Evolutionary conservation across 768 basidiomycete genomes (phyloP), one percentile per base, ranked within the genome.

Genomic region (Ephemerocybe angulata): DNA sequence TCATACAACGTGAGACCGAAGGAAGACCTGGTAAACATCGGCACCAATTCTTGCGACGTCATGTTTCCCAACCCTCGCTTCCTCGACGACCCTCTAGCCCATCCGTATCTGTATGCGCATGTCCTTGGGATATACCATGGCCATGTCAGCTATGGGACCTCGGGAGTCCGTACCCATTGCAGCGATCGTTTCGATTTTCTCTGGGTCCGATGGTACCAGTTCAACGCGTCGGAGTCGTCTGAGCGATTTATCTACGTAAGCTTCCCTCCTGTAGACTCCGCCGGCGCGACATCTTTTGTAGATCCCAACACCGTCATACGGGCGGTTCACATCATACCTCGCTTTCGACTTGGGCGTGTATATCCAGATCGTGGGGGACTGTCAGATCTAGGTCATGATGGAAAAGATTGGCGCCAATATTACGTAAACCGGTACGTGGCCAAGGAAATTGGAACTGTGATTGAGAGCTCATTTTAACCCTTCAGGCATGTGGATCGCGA

Each of bases 71-170:
- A 47, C 24, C 44, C 44, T 8, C 6, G 12, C 28, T 47, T 47
- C 38, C 7, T n/a, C 38, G 10, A 41, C 5, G 56, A 48, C 21
- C 50, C 54, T 25, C 52, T 29, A 11, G 27, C 49, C 2, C 58
- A 62, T 22, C 58, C 63, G 22, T 65, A 60, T 35, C 64, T 60
- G 63, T 63, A 66, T 58, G 60, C 60, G 4, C 37, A 46, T 17
- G 58, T 66, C 8, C 50, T 66, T 27, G 57, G 62, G 0, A 50
- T 64, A 24, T 65, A 53, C 43, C 62, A 65, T 41, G 59, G 59
- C 10, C 43, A 57, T 31, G 58, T 65, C 57, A 24, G 56, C 64
- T 30, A 50, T 50, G 37, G 58, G 58, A 29, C 28, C 7, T 24
- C 43, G 6, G 43, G 43, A 27, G 27, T 46, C 6, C 43, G 43